These are phyloP conservation scores for Fusarium miscanthi DNA, from an alignment of 2,329 filamentous ascomycete species.

Conservation along the genomic window DNA sequence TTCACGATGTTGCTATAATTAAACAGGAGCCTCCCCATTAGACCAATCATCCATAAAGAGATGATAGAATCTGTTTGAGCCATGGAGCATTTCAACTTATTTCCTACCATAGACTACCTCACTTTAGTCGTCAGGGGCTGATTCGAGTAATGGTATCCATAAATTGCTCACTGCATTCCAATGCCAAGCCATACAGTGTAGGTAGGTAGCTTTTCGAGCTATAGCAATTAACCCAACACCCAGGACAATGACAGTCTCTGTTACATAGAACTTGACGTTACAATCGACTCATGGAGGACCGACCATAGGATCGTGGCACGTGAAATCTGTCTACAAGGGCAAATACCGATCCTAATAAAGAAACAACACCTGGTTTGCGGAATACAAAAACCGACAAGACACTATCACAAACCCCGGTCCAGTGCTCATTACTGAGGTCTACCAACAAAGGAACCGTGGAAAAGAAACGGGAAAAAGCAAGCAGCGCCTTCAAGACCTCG, in stretches of 20 bases:
- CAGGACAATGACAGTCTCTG: not conserved
- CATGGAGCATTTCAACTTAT: not conserved
- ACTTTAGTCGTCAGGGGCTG: slow-evolving; percentile 1
- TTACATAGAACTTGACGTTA: slow-evolving; percentile 23
- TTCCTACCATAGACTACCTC: not conserved
- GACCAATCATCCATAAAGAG: not conserved
- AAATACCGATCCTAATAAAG: not conserved
- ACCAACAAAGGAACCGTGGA: slow-evolving; percentile 5
- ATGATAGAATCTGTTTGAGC: slow-evolving; percentile 1
- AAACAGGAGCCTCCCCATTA: not conserved
- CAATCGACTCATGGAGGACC: not conserved
- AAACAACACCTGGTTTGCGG: not conserved
- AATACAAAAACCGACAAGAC: not conserved
- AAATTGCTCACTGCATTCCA: not conserved
- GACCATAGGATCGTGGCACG: not conserved
- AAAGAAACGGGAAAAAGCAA: slow-evolving; percentile 9
- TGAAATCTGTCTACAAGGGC: not conserved
- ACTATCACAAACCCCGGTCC: slow-evolving; percentile 4
- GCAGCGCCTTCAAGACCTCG: slow-evolving; percentile 16
- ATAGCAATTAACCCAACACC: slow-evolving; percentile 4
- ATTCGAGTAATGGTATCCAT: not conserved
- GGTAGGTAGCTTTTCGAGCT: not conserved
- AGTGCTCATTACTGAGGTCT: not conserved
- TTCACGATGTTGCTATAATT: slow-evolving; percentile 16
- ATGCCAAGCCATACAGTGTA: slow-evolving; percentile 1